phyloP scores from a whole-genome alignment of 805 yeast genomes.

The Metschnikowia matae region DNA sequence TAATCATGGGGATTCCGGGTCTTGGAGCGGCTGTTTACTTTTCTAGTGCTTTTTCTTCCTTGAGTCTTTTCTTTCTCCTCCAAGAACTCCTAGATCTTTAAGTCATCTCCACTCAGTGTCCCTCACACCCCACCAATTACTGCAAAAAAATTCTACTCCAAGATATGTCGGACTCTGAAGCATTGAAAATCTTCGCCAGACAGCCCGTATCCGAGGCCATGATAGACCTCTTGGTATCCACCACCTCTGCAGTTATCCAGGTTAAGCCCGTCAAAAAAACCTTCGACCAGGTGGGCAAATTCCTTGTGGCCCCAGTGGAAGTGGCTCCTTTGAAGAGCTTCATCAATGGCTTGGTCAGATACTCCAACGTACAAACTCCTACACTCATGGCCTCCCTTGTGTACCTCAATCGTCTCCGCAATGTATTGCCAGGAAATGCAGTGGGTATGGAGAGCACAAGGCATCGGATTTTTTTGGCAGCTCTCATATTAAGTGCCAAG shows the following conservation, averaged over 20 bases:
- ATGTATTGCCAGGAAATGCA: constrained; percentile 78
- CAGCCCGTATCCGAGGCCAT: constrained; percentile 55
- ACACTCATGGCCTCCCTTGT: constrained; percentile 91
- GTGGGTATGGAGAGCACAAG: constrained; percentile 90
- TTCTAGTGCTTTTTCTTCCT: not conserved
- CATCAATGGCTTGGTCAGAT: constrained; percentile 73
- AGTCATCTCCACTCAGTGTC: not conserved
- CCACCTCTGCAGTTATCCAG: constrained; percentile 55
- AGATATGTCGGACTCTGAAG: constrained; percentile 35
- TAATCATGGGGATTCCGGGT: not conserved
- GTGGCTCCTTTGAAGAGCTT: constrained; percentile 47
- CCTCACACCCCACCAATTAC: not conserved
- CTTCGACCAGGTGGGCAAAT: constrained; percentile 12
- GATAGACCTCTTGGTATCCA: constrained; percentile 54
- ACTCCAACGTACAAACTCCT: constrained; percentile 91
- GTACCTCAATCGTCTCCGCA: constrained; percentile 72
- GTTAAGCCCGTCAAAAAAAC: constrained; percentile 26
- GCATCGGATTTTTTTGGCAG: constrained; percentile 87
- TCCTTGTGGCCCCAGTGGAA: constrained; percentile 24
- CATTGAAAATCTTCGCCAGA: constrained; percentile 50
- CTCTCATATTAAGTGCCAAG: constrained; percentile 89
- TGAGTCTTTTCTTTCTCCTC: not conserved
- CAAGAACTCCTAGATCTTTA: not conserved
- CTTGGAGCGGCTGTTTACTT: not conserved
- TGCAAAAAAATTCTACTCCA: not conserved